Conservation (phyloP, 805 yeast genomes). For the Hanseniaspora vineae region DNA sequence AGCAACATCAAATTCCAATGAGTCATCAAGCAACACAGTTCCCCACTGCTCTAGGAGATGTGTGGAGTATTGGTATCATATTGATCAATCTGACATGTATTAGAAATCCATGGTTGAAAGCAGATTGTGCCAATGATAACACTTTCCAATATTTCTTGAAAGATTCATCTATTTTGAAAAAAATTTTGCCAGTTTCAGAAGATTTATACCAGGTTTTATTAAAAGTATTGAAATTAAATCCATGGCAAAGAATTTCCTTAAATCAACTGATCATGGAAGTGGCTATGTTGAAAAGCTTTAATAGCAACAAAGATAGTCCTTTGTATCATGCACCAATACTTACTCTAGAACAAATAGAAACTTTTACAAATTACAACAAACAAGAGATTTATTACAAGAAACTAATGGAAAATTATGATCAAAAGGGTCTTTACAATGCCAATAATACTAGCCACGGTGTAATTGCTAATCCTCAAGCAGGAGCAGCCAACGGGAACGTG, state of each 20-base stretch:
- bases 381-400: neutral
- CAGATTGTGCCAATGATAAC: slow-evolving; percentile 44
- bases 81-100: slow-evolving; percentile 69
- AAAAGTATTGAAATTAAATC: slow-evolving; percentile 21
- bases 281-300: neutral
- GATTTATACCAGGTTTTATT: slow-evolving; percentile 43
- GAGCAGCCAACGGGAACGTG: too few species aligned
- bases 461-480: too few species aligned
- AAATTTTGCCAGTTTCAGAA: slow-evolving; percentile 60
- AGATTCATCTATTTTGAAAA: slow-evolving; percentile 40
- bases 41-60: slow-evolving; percentile 69
- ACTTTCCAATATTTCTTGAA: slow-evolving; percentile 54
- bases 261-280: neutral
- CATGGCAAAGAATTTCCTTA: slow-evolving; percentile 18
- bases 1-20: slow-evolving; percentile 16
- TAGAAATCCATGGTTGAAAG: slow-evolving; percentile 85
- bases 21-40: slow-evolving; percentile 13
- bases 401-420: neutral
- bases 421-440: neutral
- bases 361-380: neutral
- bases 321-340: neutral
- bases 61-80: slow-evolving; percentile 79
- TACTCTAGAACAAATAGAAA: neutral
- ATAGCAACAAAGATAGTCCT: neutral
- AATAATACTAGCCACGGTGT: too few species aligned